Base-by-base conservation (phyloP, 208 protist genomes). In the Novymonas esmeraldas region DNA sequence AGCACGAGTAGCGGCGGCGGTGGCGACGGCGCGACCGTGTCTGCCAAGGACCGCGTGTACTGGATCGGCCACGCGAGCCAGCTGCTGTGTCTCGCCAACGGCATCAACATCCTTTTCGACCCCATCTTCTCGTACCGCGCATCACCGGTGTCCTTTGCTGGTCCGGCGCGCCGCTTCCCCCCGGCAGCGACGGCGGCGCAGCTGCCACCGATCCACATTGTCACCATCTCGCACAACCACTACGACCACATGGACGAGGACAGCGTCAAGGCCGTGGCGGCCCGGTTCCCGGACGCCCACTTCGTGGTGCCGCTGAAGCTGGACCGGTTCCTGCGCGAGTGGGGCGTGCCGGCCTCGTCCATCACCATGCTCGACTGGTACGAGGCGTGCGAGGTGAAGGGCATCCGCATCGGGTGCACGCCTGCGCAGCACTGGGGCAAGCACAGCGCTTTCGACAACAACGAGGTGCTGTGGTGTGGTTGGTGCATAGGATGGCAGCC, bases 141-240 rank as follows among this genome's bases (percentile, higher is more conserved):
- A 13, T 86, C 87, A 28, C 89, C 89, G 6, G 11, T 90, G n/a
- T 71, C 65, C 13, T 93, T 85, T 49, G 50, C 55, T 6, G 92
- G 89, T 2, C 85, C 85, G 26, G n/a, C 44, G 14, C 68, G 78
- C 20, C 49, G 77, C 22, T 78, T 73, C 33, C 73, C 79, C 13
- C 67, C 82, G 1, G 48, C 76, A 18, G 67, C 78, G 3, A 67
- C 71, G 6, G 49, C 87, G 0, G 70, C 57, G 10, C 78, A 95
- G 48, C 75, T 95, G 29, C 89, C 90, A n/a, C 49, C 31, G 2
- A 65, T 95, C 6, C 79, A 97, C 73, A 83, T 93, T 31, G 76
- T 95, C 18, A 63, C 85, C 26, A 38, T 97, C 22, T 91, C 81
- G 29, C 93, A 97, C 76, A 92, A 94, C 66, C 93, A 97, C 76